Evolutionary conservation across 225 moss, liverwort and hornwort genomes (phyloP).

Genomic region (Asterella californica): DNA sequence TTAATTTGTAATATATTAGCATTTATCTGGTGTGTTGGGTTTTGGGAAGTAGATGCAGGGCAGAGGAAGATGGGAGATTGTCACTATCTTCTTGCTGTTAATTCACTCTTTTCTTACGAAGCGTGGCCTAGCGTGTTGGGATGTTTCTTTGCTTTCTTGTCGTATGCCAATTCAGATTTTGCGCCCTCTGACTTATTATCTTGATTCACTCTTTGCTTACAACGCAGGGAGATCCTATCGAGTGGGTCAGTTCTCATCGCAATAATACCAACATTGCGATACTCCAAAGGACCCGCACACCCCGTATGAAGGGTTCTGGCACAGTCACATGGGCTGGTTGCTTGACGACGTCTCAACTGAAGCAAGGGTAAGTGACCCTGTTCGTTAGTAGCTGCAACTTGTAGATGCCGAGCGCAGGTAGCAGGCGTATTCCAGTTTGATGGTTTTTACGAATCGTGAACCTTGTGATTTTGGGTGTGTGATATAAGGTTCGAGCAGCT

Average conservation of each 20-base stretch:
- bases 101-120: too few species aligned
- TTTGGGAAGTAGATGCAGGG: too few species aligned
- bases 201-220: not conserved
- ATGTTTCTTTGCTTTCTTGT: too few species aligned
- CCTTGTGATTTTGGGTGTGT: too few species aligned
- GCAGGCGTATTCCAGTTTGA: not conserved
- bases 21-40: too few species aligned
- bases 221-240: constrained; percentile 80
- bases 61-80: too few species aligned
- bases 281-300: constrained; percentile 88
- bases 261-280: constrained; percentile 92
- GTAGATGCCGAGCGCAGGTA: not conserved
- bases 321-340: constrained; percentile 98
- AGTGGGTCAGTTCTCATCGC: constrained; percentile 96
- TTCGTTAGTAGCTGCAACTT: not conserved
- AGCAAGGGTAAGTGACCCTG: constrained; percentile 53
- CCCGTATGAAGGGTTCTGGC: constrained; percentile 93
- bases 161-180: too few species aligned
- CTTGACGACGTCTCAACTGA: constrained; percentile 74
- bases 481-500: too few species aligned
- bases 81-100: too few species aligned
- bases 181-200: not conserved
- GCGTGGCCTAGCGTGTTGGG: too few species aligned
- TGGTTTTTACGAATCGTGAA: not conserved
- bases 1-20: too few species aligned